A percentile compares a stretch with the other conserved stretches of the same genome.
These are phyloP conservation scores for Lobosporangium transversale DNA, from an alignment of 192 early-diverging fungal species.

Conservation along the genomic window DNA sequence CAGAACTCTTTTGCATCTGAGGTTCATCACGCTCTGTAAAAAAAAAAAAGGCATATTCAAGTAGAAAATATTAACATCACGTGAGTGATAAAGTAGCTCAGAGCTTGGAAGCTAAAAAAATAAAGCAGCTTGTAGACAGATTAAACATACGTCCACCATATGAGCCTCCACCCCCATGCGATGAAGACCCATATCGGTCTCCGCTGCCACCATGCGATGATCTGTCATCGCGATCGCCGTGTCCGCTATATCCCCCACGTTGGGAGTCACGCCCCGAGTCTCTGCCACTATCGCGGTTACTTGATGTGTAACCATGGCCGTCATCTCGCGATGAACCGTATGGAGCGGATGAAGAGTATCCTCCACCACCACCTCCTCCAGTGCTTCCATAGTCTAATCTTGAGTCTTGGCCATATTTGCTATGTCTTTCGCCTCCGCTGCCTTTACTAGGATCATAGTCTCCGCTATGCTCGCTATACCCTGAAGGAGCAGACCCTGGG, in stretches of 20 bases:
- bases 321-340: conserved; percentile 8
- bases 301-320: conserved; percentile 7
- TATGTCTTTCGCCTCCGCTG: not conserved
- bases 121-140: no score
- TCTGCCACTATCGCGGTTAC: conserved; percentile 32
- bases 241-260: conserved; percentile 7
- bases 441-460: conserved; percentile 17
- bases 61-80: no score
- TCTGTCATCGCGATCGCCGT: conserved; percentile 31
- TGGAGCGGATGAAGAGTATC: conserved; percentile 21
- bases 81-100: no score
- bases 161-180: conserved; percentile 8
- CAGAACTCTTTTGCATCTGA: conserved; percentile 58
- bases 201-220: conserved; percentile 16
- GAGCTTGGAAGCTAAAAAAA: no score
- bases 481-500: not conserved
- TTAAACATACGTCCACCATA: conserved; percentile 23
- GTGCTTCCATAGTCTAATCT: conserved; percentile 15
- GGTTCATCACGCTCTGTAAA: conserved; percentile 37
- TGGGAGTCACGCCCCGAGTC: conserved; percentile 22
- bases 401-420: conserved; percentile 20
- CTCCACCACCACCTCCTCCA: not conserved
- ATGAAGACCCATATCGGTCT: conserved; percentile 41
- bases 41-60: not conserved
- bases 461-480: conserved; percentile 10